Evolutionary conservation across 176 grass and related monocot genomes (phyloP), one percentile per base, ranked within the genome.

Genomic region (Tillandsia fasciculata): DNA sequence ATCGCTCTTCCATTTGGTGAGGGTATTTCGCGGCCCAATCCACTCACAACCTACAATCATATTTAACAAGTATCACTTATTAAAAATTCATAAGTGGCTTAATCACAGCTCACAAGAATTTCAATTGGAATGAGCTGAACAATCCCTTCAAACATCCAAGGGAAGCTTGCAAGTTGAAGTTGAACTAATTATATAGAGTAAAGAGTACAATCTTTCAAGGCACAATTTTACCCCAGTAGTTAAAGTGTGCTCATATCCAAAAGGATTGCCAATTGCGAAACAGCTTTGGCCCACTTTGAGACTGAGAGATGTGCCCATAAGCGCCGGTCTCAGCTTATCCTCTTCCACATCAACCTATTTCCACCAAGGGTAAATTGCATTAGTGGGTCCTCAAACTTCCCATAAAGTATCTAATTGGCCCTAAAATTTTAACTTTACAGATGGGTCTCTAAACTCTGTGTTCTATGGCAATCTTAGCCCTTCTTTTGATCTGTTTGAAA

Each of bases 201-300:
- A 59, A 59, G 4, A 18, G 20, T 17, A 59, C 20, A 59, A 59
- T 59, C 12, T 59, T 8, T 18, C 12, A 20, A 59, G 54, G 20
- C 6, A 59, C 14, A 14, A 59, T 42, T 22, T 82, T 85, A 89
- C 91, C 77, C 87, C 87, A 72, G 84, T 90, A 81, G 87, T 96
- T 72, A 96, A 52, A 61, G 87, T 90, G 52, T 90, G 91, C 67
- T 96, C 82, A 76, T 87, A 90, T 76, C 87, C 87, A 78, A 87
- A 96, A 66, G 91, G 91, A 57, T 90, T 90, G 48, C 91, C 91
- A 52, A 96, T 96, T 9, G 91, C 87, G 80, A 90, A 96, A 73
- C 91, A 96, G 70, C 84, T 90, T 70, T 96, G 91, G 6, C 91
- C 87, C 72, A 96, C 91, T 83, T 64, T 83, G 53, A 96, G 78